Percentiles rank a stretch among this genome's conserved stretches.
phyloP scores from a whole-genome alignment of 805 yeast species.

The Ogataea nitratoaversa region DNA sequence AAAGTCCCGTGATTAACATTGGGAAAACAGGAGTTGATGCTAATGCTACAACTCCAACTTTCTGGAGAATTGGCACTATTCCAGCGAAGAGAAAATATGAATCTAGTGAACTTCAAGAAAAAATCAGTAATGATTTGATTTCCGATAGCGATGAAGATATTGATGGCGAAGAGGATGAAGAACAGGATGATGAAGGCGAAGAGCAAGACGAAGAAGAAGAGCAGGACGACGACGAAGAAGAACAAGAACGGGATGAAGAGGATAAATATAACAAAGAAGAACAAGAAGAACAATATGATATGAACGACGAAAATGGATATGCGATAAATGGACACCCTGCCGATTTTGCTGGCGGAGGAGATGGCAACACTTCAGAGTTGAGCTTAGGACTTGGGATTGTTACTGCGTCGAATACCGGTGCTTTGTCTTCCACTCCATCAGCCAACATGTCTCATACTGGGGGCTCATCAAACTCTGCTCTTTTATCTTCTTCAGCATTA shows the following conservation, averaged over 20 bases:
- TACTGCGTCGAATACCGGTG: neutral
- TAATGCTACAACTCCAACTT: slow-evolving; percentile 21
- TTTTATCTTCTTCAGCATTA: slow-evolving; percentile 35
- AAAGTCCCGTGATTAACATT: slow-evolving; percentile 3
- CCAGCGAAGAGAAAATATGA: slow-evolving; percentile 3
- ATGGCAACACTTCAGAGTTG: too few species aligned
- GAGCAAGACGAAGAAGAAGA: slow-evolving; percentile 12
- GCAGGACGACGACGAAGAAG: slow-evolving; percentile 7
- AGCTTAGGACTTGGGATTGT: too few species aligned
- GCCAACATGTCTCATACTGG: too few species aligned
- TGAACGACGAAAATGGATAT: slow-evolving; percentile 11
- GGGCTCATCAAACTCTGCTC: slow-evolving; percentile 9
- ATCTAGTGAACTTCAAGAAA: slow-evolving; percentile 3
- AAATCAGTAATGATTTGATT: slow-evolving; percentile 19
- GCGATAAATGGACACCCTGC: neutral
- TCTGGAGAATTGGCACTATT: slow-evolving; percentile 11
- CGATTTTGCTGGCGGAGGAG: neutral
- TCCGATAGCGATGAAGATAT: slow-evolving; percentile 30
- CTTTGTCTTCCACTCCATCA: neutral
- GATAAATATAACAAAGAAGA: slow-evolving; percentile 19
- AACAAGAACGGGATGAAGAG: slow-evolving; percentile 11
- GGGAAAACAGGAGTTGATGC: slow-evolving; percentile 6
- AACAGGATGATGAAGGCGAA: slow-evolving; percentile 15
- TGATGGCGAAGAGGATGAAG: slow-evolving; percentile 9
- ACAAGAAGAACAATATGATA: slow-evolving; percentile 12